Base-by-base conservation (phyloP, 768 basidiomycete species). In the Clitopilus hobsonii region DNA sequence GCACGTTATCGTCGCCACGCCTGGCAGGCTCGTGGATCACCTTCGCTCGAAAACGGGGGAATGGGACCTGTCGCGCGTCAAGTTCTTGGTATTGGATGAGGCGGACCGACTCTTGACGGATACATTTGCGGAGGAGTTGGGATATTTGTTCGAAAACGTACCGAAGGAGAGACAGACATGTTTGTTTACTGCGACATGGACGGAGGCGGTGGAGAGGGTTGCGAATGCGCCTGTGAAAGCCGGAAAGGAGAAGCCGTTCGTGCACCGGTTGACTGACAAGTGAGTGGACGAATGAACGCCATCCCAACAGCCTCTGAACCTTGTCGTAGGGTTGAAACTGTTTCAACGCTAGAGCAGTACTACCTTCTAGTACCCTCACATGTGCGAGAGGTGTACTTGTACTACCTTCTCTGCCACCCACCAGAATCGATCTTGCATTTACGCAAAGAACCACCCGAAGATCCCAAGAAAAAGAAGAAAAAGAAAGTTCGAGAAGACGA, bases 331-430 rank as follows among this genome's bases (percentile, higher is more conserved):
- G 80, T 91, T 20, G 89, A 96, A 67, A 98, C 96, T 0, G 96
- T 98, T 2, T 81, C 84, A 23, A 91, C 87, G 2, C 73, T 99
- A 54, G 86, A 89, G 60, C 97, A 99, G 61, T 75, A 85, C 61
- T 99, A 94, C 68, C 70, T 98, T 57, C 87, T 99, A 56, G 86
- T 96, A 38, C 96, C 97, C 2, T 95, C 93, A 0, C 94, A 98
- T 67, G 86, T 98, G 48, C 87, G 95, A 55, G 97, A 99, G 72
- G 73, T 82, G 18, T 98, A 98, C 71, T 83, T 98, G 10, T 94
- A 86, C 69, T 75, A 98, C 69, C 76, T 99, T 28, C 83, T 99
- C 8, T 87, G 88, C 68, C 81, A 98, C 66, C 95, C 92, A 5
- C 97, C 89, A 6, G 87, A 88, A 68, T 86, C 82, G 16, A 92